A percentile compares a stretch with the other conserved stretches of the same genome.
Conservation (phyloP, 2,329 filamentous ascomycete genomes). For the Dothistroma septosporum region DNA sequence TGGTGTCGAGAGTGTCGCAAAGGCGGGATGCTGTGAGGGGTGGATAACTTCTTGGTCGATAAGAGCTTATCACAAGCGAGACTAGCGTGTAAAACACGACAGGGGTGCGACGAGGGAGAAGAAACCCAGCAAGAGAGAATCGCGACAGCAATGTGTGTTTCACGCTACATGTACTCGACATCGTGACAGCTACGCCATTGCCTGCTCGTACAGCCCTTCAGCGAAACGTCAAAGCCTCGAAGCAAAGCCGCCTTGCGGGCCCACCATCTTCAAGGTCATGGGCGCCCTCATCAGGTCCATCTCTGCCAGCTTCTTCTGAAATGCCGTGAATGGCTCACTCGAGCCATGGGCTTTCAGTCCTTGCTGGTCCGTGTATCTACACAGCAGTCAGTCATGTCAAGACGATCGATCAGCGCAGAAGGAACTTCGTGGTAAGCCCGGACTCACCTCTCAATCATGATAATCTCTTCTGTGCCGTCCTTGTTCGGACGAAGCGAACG, state of each 20-base stretch:
- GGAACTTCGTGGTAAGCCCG: not conserved
- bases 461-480: slow-evolving; percentile 17
- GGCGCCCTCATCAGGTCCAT: slow-evolving; percentile 16
- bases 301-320: slow-evolving; percentile 17
- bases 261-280: slow-evolving; percentile 19
- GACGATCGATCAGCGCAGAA: not conserved
- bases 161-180: not conserved
- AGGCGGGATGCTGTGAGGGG: not conserved
- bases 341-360: slow-evolving; percentile 15
- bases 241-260: slow-evolving; percentile 12
- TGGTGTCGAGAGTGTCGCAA: not conserved
- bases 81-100: not conserved
- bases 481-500: slow-evolving; percentile 14
- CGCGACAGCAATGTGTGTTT: not conserved
- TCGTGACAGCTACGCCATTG: not conserved
- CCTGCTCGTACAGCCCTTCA: not conserved
- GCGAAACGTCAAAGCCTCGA: slow-evolving; percentile 4
- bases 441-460: slow-evolving; percentile 20
- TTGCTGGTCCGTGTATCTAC: slow-evolving; percentile 12
- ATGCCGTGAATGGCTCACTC: slow-evolving; percentile 14
- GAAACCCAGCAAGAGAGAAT: not conserved
- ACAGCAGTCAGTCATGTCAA: not conserved
- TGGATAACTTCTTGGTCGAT: not conserved
- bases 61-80: not conserved
- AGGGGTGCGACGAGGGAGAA: not conserved